phyloP scores from a whole-genome alignment of 306 rosid species.

The Quercus agrifolia region DNA sequence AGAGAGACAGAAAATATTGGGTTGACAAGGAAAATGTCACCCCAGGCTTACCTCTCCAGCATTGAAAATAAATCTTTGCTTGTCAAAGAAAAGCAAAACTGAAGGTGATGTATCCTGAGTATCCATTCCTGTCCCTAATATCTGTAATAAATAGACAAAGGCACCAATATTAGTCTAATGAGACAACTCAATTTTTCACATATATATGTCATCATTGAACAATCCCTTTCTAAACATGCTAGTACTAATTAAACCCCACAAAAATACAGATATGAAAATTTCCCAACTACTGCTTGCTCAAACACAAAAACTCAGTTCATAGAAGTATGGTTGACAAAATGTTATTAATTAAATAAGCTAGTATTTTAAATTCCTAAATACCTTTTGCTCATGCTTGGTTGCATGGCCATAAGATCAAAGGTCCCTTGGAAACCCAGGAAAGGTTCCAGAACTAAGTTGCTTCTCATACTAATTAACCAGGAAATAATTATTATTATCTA shows the following conservation, averaged over 20 bases:
- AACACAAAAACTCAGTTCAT: background rate
- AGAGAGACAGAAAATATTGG: background rate
- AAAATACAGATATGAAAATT: background rate
- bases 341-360: background rate
- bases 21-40: slow-evolving; percentile 4
- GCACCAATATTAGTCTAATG: background rate
- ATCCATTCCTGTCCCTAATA: slow-evolving; percentile 89
- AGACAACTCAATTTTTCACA: background rate
- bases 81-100: slow-evolving; percentile 84
- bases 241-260: background rate
- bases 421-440: background rate
- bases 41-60: slow-evolving; percentile 69
- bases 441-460: background rate
- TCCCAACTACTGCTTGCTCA: background rate
- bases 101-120: slow-evolving; percentile 91
- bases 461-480: background rate
- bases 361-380: background rate
- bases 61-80: slow-evolving; percentile 78
- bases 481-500: background rate
- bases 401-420: background rate
- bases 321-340: background rate
- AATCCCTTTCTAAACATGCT: background rate
- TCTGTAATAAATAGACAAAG: slow-evolving; percentile 25
- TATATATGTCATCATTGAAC: background rate
- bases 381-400: background rate